Percentiles rank a stretch among this genome's conserved stretches.
Conservation (phyloP, 2,329 filamentous ascomycete species). For the Fusarium oxysporum region DNA sequence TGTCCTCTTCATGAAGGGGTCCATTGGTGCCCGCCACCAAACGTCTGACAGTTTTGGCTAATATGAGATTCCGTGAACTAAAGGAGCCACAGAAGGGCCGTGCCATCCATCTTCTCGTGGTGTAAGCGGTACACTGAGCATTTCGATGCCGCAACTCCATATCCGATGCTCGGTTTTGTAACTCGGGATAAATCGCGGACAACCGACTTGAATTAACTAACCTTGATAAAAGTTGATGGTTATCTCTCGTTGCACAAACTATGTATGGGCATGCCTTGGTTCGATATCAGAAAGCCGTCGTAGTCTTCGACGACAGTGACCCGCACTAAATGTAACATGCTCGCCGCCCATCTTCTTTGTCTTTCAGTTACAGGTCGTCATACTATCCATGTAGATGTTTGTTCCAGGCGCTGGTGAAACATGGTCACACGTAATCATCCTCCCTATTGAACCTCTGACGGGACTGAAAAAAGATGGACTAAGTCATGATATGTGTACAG, state of each 20-base stretch:
- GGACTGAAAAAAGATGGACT: slow-evolving; percentile 5
- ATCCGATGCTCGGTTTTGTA: background rate
- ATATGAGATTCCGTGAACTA: slow-evolving; percentile 16
- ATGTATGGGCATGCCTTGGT: background rate
- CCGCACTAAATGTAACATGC: slow-evolving; percentile 18
- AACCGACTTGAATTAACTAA: background rate
- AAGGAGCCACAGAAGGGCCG: slow-evolving; percentile 28
- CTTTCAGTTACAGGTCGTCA: slow-evolving; percentile 3
- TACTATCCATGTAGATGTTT: slow-evolving; percentile 16
- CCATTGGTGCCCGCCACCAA: slow-evolving; percentile 32
- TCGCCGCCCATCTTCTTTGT: slow-evolving; percentile 13
- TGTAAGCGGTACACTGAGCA: slow-evolving; percentile 15
- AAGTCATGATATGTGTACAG: slow-evolving; percentile 37
- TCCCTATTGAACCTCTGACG: slow-evolving; percentile 3
- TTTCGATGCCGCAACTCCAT: background rate
- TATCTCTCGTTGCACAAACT: background rate
- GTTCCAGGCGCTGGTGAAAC: slow-evolving; percentile 41
- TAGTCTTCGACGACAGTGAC: slow-evolving; percentile 4
- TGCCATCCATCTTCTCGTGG: slow-evolving; percentile 20
- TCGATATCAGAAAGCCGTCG: background rate
- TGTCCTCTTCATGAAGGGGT: slow-evolving; percentile 9
- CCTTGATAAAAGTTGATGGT: background rate
- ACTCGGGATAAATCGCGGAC: background rate
- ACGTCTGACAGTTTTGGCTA: slow-evolving; percentile 27
- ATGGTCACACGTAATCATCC: slow-evolving; percentile 34